These are phyloP conservation scores for Aspergillus sergii DNA, from an alignment of 2,329 filamentous ascomycete genomes.

Conservation along the genomic window DNA sequence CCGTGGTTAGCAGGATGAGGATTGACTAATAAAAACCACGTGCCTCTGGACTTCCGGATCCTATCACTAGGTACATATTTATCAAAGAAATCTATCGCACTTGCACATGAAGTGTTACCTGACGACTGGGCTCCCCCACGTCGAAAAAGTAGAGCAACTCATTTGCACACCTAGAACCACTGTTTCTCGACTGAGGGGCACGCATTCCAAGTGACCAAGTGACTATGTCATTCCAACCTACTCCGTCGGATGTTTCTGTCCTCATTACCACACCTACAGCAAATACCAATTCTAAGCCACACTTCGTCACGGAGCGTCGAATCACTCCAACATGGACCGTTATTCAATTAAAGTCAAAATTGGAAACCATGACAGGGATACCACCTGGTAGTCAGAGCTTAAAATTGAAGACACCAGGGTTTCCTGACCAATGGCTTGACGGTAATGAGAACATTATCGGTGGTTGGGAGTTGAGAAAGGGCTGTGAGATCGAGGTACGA, in stretches of 20 bases:
- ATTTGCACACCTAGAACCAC: not conserved
- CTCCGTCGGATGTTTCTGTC: constrained; percentile 43
- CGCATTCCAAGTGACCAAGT: constrained; percentile 5
- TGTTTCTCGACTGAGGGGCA: not conserved
- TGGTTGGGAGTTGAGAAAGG: constrained; percentile 46
- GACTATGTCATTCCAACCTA: constrained; percentile 41
- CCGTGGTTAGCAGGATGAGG: too few species aligned
- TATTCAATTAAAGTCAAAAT: constrained; percentile 77
- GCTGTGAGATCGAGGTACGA: constrained; percentile 47
- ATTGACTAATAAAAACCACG: not conserved
- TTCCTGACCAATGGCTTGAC: constrained; percentile 62
- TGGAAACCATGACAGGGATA: constrained; percentile 91
- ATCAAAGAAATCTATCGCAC: too few species aligned
- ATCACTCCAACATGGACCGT: constrained; percentile 93
- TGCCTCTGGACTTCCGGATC: not conserved
- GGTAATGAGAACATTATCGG: constrained; percentile 73
- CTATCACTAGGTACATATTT: not conserved
- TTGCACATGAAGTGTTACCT: not conserved
- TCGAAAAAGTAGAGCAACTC: not conserved
- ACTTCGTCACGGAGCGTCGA: constrained; percentile 76
- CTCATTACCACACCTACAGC: constrained; percentile 38
- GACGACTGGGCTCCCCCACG: not conserved
- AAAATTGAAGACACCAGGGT: constrained; percentile 66
- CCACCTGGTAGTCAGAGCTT: constrained; percentile 79
- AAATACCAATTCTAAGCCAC: constrained; percentile 27